phyloP scores from a whole-genome alignment of 345 rosid genomes.

The Murraya paniculata region DNA sequence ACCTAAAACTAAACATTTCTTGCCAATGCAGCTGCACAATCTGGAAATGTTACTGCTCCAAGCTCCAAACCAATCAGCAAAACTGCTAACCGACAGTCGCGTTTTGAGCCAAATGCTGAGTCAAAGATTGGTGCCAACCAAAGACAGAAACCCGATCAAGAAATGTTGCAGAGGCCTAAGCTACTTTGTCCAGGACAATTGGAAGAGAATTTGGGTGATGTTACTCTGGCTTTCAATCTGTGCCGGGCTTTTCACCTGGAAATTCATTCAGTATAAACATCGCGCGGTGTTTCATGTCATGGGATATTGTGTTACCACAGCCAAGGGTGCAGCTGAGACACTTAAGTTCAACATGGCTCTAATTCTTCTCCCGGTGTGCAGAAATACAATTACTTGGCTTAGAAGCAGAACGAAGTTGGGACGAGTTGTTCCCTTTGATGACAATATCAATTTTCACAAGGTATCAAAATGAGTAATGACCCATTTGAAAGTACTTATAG shows the following conservation, averaged over 20 bases:
- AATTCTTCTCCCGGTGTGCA: constrained; percentile 75
- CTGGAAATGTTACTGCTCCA: constrained; percentile 69
- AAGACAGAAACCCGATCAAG: constrained; percentile 52
- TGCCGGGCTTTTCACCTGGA: constrained; percentile 70
- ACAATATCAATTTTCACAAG: constrained; percentile 83
- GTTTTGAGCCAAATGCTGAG: constrained; percentile 62
- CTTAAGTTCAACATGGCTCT: constrained; percentile 82
- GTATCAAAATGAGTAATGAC: constrained; percentile 22
- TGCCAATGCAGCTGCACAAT: constrained; percentile 47
- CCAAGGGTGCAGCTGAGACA: constrained; percentile 82
- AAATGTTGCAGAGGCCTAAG: constrained; percentile 34
- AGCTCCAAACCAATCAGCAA: constrained; percentile 57
- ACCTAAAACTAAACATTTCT: background rate
- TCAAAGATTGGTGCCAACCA: constrained; percentile 70
- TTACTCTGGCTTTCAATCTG: constrained; percentile 60
- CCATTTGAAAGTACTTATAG: background rate
- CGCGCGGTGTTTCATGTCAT: constrained; percentile 59
- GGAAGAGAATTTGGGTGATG: constrained; percentile 83
- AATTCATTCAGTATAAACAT: constrained; percentile 64
- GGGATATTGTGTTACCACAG: constrained; percentile 76
- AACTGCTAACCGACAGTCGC: constrained; percentile 45
- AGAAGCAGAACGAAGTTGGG: constrained; percentile 65
- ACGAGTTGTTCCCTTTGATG: constrained; percentile 60
- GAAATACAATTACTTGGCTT: constrained; percentile 80
- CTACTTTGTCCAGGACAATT: constrained; percentile 67